Evolutionary conservation across 2,329 filamentous ascomycete species (phyloP), one percentile per base, ranked within the genome.

Genomic region (Phyllosticta citrichinensis): DNA sequence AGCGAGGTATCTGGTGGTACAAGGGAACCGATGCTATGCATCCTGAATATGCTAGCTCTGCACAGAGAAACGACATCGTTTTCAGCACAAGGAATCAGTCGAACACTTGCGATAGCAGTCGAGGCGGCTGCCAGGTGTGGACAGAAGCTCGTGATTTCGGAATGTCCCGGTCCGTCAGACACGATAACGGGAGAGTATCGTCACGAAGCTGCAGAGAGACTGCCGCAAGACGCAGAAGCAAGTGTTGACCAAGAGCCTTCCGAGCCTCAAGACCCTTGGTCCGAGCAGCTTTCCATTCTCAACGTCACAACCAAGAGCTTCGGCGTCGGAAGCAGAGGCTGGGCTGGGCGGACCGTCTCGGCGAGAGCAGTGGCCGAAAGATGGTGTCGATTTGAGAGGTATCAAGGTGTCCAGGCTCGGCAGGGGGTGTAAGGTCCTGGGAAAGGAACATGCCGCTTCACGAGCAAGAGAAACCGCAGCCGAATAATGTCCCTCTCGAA

Each of bases 1-100:
- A 57, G 47, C 24, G 79, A 22, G 73, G 22, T 14, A n/a, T 47
- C 40, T 47, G 40, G 22, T 51, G 22, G 10, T 55, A 19, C 50
- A 19, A 12, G 35, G 35, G 10, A 35, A 20, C 54, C 53, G 22
- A 27, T 53, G 35, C 54, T 91, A 2, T 70, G 89, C 1, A 73
- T 88, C 1, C 87, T 89, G 66, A 85, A 87, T 57, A 79, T 88
- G 52, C 68, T 91, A 17, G 76, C 80, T 20, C 71, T 88, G 52
- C 89, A 92, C 70, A 80, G 82, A 24, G 79, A 83, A 59, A 88
- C 86, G 0, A 84, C 84, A 64, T 86, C 89, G 63, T 91, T 87
- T 82, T 91, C 87, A 57, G 87, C 85, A 0, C 88, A 91, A 72
- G 89, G 88, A 0, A 71, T 92, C 12, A 80, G 82, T 20, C 79